Conservation (phyloP, 2,329 filamentous ascomycete genomes). For the Ceratocystis diversiconidia region DNA sequence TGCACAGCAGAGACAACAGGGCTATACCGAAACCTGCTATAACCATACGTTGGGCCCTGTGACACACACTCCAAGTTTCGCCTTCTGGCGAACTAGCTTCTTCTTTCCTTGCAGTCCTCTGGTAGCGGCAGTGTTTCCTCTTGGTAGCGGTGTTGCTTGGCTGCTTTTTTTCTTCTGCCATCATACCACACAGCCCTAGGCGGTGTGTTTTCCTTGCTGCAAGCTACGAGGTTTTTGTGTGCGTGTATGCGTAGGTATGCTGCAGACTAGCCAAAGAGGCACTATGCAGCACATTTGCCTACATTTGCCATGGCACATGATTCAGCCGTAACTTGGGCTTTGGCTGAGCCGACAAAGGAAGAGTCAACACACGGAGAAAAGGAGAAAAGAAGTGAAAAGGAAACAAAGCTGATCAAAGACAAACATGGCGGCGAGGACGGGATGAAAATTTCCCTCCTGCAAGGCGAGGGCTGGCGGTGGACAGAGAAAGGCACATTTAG, state of each 20-base stretch:
- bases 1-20: constrained; percentile 1
- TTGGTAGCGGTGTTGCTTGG: background rate
- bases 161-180: background rate
- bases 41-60: background rate
- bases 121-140: background rate
- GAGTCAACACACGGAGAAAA: background rate
- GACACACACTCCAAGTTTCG: background rate
- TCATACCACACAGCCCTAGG: background rate
- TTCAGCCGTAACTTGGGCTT: background rate
- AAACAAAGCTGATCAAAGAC: background rate
- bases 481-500: background rate
- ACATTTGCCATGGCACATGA: background rate
- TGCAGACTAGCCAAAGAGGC: background rate
- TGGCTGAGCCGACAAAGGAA: background rate
- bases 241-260: background rate
- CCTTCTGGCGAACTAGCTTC: background rate
- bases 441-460: background rate
- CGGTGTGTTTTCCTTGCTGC: background rate
- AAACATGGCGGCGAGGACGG: constrained; percentile 4
- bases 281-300: background rate
- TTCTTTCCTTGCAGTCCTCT: background rate
- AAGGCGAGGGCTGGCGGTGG: background rate
- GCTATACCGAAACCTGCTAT: constrained; percentile 5
- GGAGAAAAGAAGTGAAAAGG: background rate
- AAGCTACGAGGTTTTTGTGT: background rate